These are phyloP conservation scores for Vitis hybrid DNA, from an alignment of 177 flowering plant species.

Conservation along the genomic window DNA sequence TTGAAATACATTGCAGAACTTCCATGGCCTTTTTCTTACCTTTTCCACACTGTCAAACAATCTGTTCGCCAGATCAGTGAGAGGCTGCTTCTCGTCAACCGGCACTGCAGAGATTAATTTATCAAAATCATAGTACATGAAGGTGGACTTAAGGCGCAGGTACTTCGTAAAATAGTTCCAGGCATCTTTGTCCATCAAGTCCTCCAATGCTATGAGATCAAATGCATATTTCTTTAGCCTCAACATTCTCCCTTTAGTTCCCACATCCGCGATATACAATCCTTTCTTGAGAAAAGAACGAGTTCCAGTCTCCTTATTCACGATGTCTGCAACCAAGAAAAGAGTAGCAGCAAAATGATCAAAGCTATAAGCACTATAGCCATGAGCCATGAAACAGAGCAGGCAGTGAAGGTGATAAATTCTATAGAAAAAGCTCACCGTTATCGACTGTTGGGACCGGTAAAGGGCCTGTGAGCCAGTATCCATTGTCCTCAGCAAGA, in stretches of 20 bases:
- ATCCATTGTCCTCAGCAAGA: slow-evolving; percentile 65
- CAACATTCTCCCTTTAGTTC: slow-evolving; percentile 46
- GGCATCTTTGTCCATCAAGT: slow-evolving; percentile 65
- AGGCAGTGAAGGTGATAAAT: background rate
- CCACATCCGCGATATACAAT: slow-evolving; percentile 61
- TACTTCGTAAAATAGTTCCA: slow-evolving; percentile 65
- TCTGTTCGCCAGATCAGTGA: slow-evolving; percentile 69
- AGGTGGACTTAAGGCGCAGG: slow-evolving; percentile 61
- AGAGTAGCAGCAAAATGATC: background rate
- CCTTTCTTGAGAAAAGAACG: slow-evolving; percentile 76
- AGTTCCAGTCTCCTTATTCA: slow-evolving; percentile 81
- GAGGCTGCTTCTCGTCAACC: slow-evolving; percentile 59
- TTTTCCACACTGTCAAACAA: slow-evolving; percentile 76
- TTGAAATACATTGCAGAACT: too few species aligned
- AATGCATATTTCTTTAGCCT: slow-evolving; percentile 75
- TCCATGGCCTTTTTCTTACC: slow-evolving; percentile 29
- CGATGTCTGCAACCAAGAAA: slow-evolving; percentile 47
- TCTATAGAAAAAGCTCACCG: slow-evolving; percentile 40
- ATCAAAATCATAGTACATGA: slow-evolving; percentile 92
- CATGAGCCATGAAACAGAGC: background rate
- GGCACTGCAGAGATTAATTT: slow-evolving; percentile 76
- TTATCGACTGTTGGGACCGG: slow-evolving; percentile 54
- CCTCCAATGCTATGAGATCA: slow-evolving; percentile 76
- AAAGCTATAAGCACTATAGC: background rate
- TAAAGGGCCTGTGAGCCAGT: slow-evolving; percentile 51